Base-by-base conservation (phyloP, 1,139 yeast species). In the Saccharomycopsis hybrid region DNA sequence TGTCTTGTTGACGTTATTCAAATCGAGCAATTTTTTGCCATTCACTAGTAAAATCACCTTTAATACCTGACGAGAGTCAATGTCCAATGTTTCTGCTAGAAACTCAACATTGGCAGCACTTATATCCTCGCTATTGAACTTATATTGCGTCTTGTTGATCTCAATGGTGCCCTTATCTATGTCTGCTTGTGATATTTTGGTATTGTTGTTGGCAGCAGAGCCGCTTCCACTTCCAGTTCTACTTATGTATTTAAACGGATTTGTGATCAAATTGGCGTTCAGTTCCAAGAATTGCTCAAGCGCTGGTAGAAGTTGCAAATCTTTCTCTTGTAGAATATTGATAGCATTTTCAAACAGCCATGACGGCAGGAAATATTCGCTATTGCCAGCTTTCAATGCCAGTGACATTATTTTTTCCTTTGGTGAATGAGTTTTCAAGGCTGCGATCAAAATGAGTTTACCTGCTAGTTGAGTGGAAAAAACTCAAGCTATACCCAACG, bases 331-430 rank as follows among this genome's bases (percentile, higher is more conserved):
- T 2, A 52, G 37, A 11, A 44, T 44, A 37, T 47, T 42, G 27
- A 40, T 37, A 2, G 53, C 55, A 39, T 42, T 52, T 11, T 44
- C 53, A 33, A 52, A 50, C 25, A 53, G 47, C 55, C 55, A 52
- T 5, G 53, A 46, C 11, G 49, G 40, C 11, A 47, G 45, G n/a
- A n/a, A n/a, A n/a, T n/a, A n/a, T n/a, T n/a, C n/a, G n/a, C n/a
- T n/a, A n/a, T n/a, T n/a, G n/a, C n/a, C n/a, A n/a, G n/a, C n/a
- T n/a, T n/a, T n/a, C n/a, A n/a, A n/a, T n/a, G n/a, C n/a, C n/a
- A n/a, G n/a, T n/a, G n/a, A n/a, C n/a, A n/a, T n/a, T n/a, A n/a
- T n/a, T n/a, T n/a, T n/a, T n/a, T n/a, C n/a, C n/a, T n/a, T n/a
- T n/a, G n/a, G n/a, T n/a, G n/a, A n/a, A n/a, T n/a, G n/a, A n/a